Percentiles rank a stretch among this genome's conserved stretches.
phyloP scores from a whole-genome alignment of 352 stramenopile species.

The Phytophthora multivora region DNA sequence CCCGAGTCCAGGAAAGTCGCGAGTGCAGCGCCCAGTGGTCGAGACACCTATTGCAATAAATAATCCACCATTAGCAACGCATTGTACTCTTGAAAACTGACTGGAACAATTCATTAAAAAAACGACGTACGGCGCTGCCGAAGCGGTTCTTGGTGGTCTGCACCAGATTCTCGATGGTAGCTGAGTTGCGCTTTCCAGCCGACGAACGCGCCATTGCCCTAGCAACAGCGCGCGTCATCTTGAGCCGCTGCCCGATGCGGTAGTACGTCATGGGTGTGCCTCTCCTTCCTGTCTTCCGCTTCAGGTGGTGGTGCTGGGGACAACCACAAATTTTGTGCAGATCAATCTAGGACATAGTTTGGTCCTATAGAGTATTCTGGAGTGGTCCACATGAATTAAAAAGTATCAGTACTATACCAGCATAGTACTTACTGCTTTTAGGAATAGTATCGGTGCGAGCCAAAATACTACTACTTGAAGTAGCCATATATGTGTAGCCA shows the following conservation, averaged over 20 bases:
- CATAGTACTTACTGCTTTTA: too few species aligned
- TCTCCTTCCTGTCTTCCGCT: conserved; percentile 7
- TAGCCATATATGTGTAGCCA: not conserved
- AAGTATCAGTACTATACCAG: too few species aligned
- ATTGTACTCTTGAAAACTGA: not conserved
- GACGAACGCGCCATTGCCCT: conserved; percentile 68
- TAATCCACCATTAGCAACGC: conserved; percentile 8
- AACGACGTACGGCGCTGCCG: conserved; percentile 56
- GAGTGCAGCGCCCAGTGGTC: conserved; percentile 51
- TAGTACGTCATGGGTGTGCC: conserved; percentile 68
- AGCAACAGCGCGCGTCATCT: conserved; percentile 65
- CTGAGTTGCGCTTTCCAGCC: conserved; percentile 46
- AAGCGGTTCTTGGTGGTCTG: conserved; percentile 71
- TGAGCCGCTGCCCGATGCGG: conserved; percentile 62
- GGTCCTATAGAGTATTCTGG: not conserved
- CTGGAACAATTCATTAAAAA: conserved; percentile 1
- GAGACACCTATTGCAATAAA: conserved; percentile 40
- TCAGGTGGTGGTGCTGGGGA: conserved; percentile 9
- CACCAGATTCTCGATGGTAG: conserved; percentile 63
- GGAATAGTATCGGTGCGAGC: too few species aligned
- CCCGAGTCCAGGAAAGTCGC: conserved; percentile 57
- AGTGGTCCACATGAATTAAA: too few species aligned
- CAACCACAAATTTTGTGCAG: not conserved
- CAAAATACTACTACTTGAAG: too few species aligned
- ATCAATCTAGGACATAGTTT: conserved; percentile 13